phyloP scores from a whole-genome alignment of 2,329 filamentous ascomycete species.

The Calonectria ilicicola region DNA sequence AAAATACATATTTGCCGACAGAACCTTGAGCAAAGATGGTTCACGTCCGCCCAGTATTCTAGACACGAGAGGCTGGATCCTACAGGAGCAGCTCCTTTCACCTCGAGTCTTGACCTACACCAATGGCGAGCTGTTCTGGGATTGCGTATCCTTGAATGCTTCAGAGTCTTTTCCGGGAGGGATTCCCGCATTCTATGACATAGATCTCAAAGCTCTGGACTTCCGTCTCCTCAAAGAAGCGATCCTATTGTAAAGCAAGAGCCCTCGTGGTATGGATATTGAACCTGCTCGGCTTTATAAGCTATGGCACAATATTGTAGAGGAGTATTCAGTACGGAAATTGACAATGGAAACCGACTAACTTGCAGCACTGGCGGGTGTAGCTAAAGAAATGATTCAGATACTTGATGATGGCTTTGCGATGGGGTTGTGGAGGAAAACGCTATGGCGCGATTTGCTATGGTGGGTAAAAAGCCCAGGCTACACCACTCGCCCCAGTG shows the following conservation, averaged over 20 bases:
- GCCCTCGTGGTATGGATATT: not conserved
- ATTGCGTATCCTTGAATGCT: not conserved
- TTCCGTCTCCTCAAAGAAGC: not conserved
- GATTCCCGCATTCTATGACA: not conserved
- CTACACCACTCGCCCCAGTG: not conserved
- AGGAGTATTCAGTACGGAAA: not conserved
- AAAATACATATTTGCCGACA: not conserved
- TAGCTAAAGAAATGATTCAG: not conserved
- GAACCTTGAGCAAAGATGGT: not conserved
- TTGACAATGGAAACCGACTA: not conserved
- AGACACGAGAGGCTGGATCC: not conserved
- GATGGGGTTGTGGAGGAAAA: not conserved
- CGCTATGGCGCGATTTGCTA: not conserved
- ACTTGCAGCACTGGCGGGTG: not conserved
- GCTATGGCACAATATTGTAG: not conserved
- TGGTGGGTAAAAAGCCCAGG: not conserved
- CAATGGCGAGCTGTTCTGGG: slow-evolving; percentile 1
- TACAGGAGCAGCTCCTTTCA: not conserved
- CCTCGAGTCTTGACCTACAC: not conserved
- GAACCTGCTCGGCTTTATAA: not conserved
- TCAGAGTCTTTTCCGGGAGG: not conserved
- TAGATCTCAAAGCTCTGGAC: not conserved
- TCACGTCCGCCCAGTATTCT: not conserved
- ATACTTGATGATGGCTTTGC: not conserved
- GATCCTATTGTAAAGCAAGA: not conserved